Percentiles rank a stretch among this genome's conserved stretches.
phyloP scores from a whole-genome alignment of 176 grass and related monocot genomes.

The Bothriochloa decipiens region DNA sequence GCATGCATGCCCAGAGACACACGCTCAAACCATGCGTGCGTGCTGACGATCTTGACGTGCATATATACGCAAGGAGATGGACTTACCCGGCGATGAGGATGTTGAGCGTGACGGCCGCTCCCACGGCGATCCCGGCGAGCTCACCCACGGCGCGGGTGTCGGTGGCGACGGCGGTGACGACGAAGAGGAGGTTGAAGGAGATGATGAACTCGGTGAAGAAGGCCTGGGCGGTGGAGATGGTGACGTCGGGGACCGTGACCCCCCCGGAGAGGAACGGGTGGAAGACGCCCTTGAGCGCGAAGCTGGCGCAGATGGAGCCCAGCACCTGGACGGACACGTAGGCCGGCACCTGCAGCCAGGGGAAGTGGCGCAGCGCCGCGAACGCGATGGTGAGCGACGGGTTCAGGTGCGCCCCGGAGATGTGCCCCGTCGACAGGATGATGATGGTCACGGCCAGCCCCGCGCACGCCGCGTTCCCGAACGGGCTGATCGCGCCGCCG shows the following conservation, averaged over 20 bases:
- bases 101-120: conserved; percentile 86
- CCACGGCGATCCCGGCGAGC: conserved; percentile 84
- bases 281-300: conserved; percentile 95
- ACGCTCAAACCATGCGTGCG: background rate
- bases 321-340: conserved; percentile 85
- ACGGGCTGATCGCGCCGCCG: conserved; percentile 75
- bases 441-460: conserved; percentile 81
- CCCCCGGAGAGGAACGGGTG: conserved; percentile 96
- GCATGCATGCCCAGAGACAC: background rate
- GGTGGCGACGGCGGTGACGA: conserved; percentile 97
- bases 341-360: conserved; percentile 86
- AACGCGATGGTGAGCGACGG: conserved; percentile 96
- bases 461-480: conserved; percentile 89
- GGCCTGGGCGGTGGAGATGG: conserved; percentile 81
- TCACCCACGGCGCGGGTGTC: conserved; percentile 88
- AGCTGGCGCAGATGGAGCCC: conserved; percentile 82
- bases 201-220: conserved; percentile 99
- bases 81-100: conserved; percentile 87
- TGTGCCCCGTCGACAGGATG: conserved; percentile 98
- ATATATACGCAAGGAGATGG: background rate
- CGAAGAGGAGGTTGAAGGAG: conserved; percentile 94
- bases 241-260: conserved; percentile 77
- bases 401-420: conserved; percentile 93
- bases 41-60: no score
- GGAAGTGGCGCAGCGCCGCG: conserved; percentile 89